Evolutionary conservation across 805 yeast genomes (phyloP).

Genomic region (Spathaspora hagerdaliae): DNA sequence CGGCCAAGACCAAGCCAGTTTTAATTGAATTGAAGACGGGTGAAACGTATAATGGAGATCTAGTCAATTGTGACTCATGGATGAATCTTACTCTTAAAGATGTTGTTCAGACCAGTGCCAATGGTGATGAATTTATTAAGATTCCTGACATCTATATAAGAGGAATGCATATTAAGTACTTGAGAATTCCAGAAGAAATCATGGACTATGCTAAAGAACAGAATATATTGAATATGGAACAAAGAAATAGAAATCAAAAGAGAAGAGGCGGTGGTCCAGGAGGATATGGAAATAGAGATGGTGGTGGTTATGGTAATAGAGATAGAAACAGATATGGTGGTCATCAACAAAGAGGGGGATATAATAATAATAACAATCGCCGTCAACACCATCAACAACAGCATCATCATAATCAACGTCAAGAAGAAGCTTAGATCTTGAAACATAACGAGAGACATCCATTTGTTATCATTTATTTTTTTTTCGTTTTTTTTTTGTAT

Average conservation of each 20-base stretch:
- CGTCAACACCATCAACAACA: neutral
- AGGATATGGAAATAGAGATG: slow-evolving; percentile 3
- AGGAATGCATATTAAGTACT: slow-evolving; percentile 78
- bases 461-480: too few relatives aligned
- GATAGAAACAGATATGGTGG: neutral
- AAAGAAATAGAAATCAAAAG: slow-evolving; percentile 43
- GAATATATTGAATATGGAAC: slow-evolving; percentile 47
- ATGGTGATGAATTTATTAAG: slow-evolving; percentile 59
- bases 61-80: slow-evolving; percentile 87
- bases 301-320: slow-evolving; percentile 1
- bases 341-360: neutral
- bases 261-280: slow-evolving; percentile 39
- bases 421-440: too few relatives aligned
- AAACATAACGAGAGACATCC: too few relatives aligned
- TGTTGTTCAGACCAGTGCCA: slow-evolving; percentile 62
- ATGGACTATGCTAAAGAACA: slow-evolving; percentile 75
- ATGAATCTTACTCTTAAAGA: slow-evolving; percentile 87
- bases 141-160: slow-evolving; percentile 75
- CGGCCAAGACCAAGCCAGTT: slow-evolving; percentile 85
- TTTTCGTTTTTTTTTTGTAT: too few relatives aligned
- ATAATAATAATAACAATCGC: neutral
- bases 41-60: slow-evolving; percentile 78
- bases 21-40: slow-evolving; percentile 90
- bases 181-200: slow-evolving; percentile 68
- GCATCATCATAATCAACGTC: too few relatives aligned